Evolutionary conservation across 306 rosid genomes (phyloP), one percentile per base, ranked within the genome.

Genomic region (Lathyrus oleraceus): DNA sequence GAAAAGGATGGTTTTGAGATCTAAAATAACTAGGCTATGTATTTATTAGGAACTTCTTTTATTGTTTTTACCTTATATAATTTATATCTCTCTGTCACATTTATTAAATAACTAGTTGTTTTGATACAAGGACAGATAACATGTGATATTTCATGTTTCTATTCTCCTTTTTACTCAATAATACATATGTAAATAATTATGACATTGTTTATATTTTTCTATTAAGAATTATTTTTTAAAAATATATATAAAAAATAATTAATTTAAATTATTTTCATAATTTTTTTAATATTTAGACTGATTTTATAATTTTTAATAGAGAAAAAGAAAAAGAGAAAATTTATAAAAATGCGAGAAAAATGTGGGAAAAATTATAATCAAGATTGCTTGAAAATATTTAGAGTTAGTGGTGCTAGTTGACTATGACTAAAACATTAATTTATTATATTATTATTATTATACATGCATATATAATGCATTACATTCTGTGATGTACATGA

Each of bases 1-100:
- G 47, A 27, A 27, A 67, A 67, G 64, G 39, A 47, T 60, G 49
- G 32, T 71, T 25, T 56, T 76, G 63, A 48, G 56, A 61, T 71
- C 76, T 47, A 44, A 61, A 56, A 56, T 6, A 25, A 40, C 77
- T 61, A 49, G 75, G 70, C 75, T 76, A 61, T 47, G n/a, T 51
- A 72, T 78, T 78, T 72, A 78, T 81, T 52, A 40, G 47, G 58
- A 63, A 69, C 69, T 75, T 61, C n/a, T 28, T 27, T 45, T 40
- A 0, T 54, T 47, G 0, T 45, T 71, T 51, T 74, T 25, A 20
- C 51, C 52, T 60, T 32, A 36, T 35, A 6, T 59, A 25, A 44
- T 47, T 21, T 53, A 21, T 53, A 23, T 53, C 60, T 53, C 59
- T 23, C 13, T 51, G 57, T 51, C 57, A 51, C 57, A 51, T 51